Conservation (phyloP, 192 early-diverging fungal species). For the Coemansia sp. region DNA sequence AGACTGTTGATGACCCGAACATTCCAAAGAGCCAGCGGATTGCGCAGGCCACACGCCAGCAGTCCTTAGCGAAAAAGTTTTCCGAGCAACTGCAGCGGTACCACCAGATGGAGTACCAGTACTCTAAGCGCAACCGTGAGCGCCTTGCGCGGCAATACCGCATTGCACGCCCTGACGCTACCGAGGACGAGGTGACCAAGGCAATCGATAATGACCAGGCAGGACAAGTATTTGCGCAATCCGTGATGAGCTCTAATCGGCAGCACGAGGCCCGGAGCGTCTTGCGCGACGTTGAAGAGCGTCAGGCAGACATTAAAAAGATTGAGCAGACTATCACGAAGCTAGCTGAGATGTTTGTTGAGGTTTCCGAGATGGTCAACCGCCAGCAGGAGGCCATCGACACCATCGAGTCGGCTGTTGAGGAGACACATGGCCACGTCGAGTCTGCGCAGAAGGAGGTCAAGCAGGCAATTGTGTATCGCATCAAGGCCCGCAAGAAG, state of each 20-base stretch:
- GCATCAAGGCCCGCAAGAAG: constrained; percentile 55
- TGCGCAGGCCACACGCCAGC: constrained; percentile 40
- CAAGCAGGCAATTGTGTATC: constrained; percentile 48
- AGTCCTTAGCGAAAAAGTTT: constrained; percentile 37
- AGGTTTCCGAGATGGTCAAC: constrained; percentile 53
- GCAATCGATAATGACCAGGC: constrained; percentile 53
- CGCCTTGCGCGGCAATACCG: constrained; percentile 52
- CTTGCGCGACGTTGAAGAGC: constrained; percentile 50
- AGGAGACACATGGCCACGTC: constrained; percentile 43
- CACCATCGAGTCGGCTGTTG: constrained; percentile 49
- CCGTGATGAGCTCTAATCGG: constrained; percentile 38
- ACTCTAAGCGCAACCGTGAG: constrained; percentile 53
- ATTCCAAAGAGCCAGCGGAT: constrained; percentile 38
- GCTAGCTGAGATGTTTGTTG: constrained; percentile 52
- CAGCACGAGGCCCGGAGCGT: constrained; percentile 43
- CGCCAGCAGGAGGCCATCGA: constrained; percentile 57
- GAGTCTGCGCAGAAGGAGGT: constrained; percentile 46
- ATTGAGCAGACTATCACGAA: constrained; percentile 50
- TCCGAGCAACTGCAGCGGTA: constrained; percentile 50
- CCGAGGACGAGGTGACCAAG: constrained; percentile 40
- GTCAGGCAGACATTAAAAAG: constrained; percentile 53
- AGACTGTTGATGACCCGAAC: constrained; percentile 37
- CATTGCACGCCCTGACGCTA: constrained; percentile 50
- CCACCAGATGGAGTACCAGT: constrained; percentile 51
- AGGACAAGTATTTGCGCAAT: constrained; percentile 53